Percentiles rank a stretch among this genome's conserved stretches.
These are phyloP conservation scores for Abortiporus biennis DNA, from an alignment of 1,284 basidiomycete species.

Conservation along the genomic window DNA sequence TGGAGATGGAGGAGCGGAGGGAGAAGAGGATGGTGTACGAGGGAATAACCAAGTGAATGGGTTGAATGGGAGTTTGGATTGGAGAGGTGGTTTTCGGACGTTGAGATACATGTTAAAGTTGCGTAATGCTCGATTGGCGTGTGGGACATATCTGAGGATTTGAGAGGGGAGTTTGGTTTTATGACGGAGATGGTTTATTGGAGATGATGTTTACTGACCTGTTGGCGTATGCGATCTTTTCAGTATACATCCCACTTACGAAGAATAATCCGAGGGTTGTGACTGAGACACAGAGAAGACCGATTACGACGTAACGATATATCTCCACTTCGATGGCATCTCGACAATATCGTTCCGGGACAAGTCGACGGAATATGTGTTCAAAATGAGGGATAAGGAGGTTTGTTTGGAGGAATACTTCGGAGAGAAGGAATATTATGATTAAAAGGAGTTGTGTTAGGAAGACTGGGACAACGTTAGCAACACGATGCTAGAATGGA, in stretches of 20 bases:
- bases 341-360: not conserved
- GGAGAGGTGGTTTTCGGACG: constrained; percentile 72
- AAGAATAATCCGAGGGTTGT: constrained; percentile 95
- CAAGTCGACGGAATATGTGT: not conserved
- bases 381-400: constrained; percentile 59
- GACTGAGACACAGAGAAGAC: constrained; percentile 76
- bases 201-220: constrained; percentile 49
- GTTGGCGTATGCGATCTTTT: constrained; percentile 95
- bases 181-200: not conserved
- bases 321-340: constrained; percentile 31
- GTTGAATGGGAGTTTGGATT: constrained; percentile 55
- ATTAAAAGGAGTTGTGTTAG: constrained; percentile 61
- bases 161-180: constrained; percentile 5
- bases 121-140: constrained; percentile 88
- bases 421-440: constrained; percentile 68
- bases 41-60: constrained; percentile 63
- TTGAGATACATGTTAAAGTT: constrained; percentile 97
- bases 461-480: constrained; percentile 50
- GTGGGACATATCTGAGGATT: constrained; percentile 88
- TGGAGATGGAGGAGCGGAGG: constrained; percentile 20
- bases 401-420: constrained; percentile 67
- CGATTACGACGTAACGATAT: constrained; percentile 70
- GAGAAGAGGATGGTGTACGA: constrained; percentile 31
- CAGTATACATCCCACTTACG: constrained; percentile 92
- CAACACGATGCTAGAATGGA: not conserved